phyloP scores from a whole-genome alignment of 1,139 yeast genomes.

The Yamadazyma conglobata region DNA sequence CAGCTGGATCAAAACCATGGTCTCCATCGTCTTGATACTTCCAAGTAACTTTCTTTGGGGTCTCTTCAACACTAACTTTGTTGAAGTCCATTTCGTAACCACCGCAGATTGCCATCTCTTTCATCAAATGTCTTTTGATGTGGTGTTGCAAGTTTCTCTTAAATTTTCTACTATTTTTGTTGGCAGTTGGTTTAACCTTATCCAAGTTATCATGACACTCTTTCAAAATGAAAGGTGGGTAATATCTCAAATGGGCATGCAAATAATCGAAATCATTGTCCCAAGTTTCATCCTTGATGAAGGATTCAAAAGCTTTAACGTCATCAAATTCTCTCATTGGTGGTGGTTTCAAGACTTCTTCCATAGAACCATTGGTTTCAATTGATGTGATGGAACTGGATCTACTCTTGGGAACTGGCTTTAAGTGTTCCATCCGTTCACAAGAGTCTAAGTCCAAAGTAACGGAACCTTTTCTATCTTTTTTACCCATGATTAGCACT shows the following conservation, averaged over 20 bases:
- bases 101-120: conserved; percentile 60
- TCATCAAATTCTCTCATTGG: conserved; percentile 57
- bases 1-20: conserved; percentile 52
- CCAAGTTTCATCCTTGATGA: conserved; percentile 68
- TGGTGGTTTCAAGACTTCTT: conserved; percentile 36
- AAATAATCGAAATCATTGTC: conserved; percentile 69
- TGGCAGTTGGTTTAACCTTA: conserved; percentile 68
- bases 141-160: conserved; percentile 75
- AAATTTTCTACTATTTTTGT: conserved; percentile 68
- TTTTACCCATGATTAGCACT: conserved; percentile 18
- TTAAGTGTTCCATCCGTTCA: conserved; percentile 38
- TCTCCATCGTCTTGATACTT: conserved; percentile 49
- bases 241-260: conserved; percentile 63
- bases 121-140: conserved; percentile 63
- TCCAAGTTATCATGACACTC: conserved; percentile 70
- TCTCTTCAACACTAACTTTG: conserved; percentile 48
- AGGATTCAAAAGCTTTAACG: conserved; percentile 58
- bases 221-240: conserved; percentile 69
- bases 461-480: conserved; percentile 22
- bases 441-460: conserved; percentile 36
- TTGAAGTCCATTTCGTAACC: conserved; percentile 56
- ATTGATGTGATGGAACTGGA: conserved; percentile 29
- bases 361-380: conserved; percentile 35
- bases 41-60: conserved; percentile 47
- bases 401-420: conserved; percentile 37